phyloP scores from a whole-genome alignment of 495 filamentous ascomycete species.

The Parachaetomium inaequale region DNA sequence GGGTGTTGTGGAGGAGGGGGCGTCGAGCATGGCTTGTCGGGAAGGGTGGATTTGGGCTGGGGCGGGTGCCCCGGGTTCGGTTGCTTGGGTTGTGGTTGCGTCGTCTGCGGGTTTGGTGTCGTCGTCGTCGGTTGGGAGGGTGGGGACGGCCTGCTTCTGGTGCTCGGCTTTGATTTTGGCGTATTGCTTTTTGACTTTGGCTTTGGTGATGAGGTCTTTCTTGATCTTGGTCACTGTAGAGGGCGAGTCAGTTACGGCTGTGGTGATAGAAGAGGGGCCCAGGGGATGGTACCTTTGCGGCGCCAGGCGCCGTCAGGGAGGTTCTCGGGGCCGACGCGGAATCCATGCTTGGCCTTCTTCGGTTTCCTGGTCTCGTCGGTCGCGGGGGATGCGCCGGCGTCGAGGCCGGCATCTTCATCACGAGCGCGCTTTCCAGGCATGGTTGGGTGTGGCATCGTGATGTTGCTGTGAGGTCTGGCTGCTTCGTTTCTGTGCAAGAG shows the following conservation, averaged over 20 bases:
- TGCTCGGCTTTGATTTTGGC: slow-evolving; percentile 70
- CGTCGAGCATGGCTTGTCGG: no score
- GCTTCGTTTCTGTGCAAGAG: neutral
- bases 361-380: slow-evolving; percentile 28
- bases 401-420: slow-evolving; percentile 43
- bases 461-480: neutral
- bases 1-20: neutral
- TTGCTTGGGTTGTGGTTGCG: slow-evolving; percentile 18
- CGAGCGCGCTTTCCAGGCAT: slow-evolving; percentile 65
- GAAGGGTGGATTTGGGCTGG: slow-evolving; percentile 45
- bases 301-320: slow-evolving; percentile 88
- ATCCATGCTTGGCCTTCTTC: slow-evolving; percentile 51
- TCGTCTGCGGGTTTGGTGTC: slow-evolving; percentile 14
- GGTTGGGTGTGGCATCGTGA: slow-evolving; percentile 18
- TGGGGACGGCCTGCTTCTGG: slow-evolving; percentile 24
- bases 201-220: slow-evolving; percentile 81
- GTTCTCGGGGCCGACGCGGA: slow-evolving; percentile 83
- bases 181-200: slow-evolving; percentile 90
- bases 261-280: neutral
- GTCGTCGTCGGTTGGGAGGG: slow-evolving; percentile 15
- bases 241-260: slow-evolving; percentile 13
- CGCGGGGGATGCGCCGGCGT: slow-evolving; percentile 3
- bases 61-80: no score
- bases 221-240: slow-evolving; percentile 84
- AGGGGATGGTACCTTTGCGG: slow-evolving; percentile 78